phyloP scores from a whole-genome alignment of 805 yeast genomes.

The Brettanomyces custersianus region DNA sequence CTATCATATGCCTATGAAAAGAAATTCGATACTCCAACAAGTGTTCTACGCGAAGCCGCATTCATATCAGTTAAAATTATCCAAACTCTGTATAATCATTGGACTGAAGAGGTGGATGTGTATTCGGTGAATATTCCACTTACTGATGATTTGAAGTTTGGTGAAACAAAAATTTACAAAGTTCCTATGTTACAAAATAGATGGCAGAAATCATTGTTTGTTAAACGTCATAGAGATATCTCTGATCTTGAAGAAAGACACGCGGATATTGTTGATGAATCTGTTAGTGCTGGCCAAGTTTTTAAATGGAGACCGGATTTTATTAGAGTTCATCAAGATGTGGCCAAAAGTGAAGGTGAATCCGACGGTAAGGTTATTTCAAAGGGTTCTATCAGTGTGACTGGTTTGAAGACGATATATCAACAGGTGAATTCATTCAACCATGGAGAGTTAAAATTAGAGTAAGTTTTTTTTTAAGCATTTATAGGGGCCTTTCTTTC shows the following conservation, averaged over 20 bases:
- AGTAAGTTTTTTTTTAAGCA: too few species aligned
- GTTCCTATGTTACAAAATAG: constrained; percentile 75
- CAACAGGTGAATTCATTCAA: constrained; percentile 38
- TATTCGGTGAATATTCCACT: constrained; percentile 84
- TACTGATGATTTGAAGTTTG: constrained; percentile 38
- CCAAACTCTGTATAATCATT: constrained; percentile 44
- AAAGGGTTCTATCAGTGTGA: constrained; percentile 54
- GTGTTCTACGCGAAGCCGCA: constrained; percentile 55
- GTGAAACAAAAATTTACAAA: constrained; percentile 52
- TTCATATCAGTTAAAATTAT: constrained; percentile 56
- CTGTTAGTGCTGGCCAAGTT: constrained; percentile 32
- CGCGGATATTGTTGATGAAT: constrained; percentile 40
- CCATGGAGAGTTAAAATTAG: constrained; percentile 48
- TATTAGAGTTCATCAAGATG: constrained; percentile 49
- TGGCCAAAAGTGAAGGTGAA: constrained; percentile 32
- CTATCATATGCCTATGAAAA: constrained; percentile 74
- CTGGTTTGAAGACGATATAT: constrained; percentile 68
- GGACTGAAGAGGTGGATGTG: constrained; percentile 54
- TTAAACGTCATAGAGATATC: constrained; percentile 5
- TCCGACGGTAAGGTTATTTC: constrained; percentile 67
- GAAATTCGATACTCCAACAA: constrained; percentile 36
- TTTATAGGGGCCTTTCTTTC: too few species aligned
- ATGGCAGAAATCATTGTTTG: constrained; percentile 44
- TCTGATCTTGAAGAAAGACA: constrained; percentile 16
- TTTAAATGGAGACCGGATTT: constrained; percentile 86